Base-by-base conservation (phyloP, 2,329 filamentous ascomycete species). In the Zarea fungicola region DNA sequence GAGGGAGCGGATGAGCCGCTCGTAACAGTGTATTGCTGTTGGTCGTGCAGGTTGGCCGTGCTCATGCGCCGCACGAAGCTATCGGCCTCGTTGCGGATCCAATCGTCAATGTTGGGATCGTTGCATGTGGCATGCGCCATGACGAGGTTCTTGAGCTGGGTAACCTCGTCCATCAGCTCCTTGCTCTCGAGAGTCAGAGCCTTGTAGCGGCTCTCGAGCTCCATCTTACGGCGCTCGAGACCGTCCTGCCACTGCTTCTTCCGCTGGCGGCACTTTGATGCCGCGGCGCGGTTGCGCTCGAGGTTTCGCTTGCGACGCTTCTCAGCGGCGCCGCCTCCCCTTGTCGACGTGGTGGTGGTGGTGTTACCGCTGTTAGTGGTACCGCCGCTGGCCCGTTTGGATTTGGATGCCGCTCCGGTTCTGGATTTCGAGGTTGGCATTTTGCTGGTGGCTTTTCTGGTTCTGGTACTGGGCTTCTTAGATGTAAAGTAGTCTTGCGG, bases 221-320 rank as follows among this genome's bases (percentile, higher is more conserved):
- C 65, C 9, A 62, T 54, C 48, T 71, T 73, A 6, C 65, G 68
- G 46, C 73, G 69, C 51, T 80, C 74, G 19, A 80, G 59, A n/a
- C 73, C 69, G 11, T 64, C 64, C 19, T 76, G 70, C 69, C 73
- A 78, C 55, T 71, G 65, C 63, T 79, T 81, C 58, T 78, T 79
- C 65, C 87, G 87, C 58, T 84, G 78, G 4, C 85, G 78, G 59
- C 85, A 89, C 60, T 88, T 89, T 62, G 81, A 85, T 1, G 86
- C 85, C 0, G 86, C 85, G 3, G 85, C 69, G 9, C 85, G 76
- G 62, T 90, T 90, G 52, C 85, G 78, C 64, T 87, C 82, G 0
- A 88, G 72, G 56, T 70, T 73, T 23, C 79, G 71, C 56, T 77
- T 80, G 5, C 52, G 35, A 7, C 60, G 60, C 1, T 66, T 63